These are phyloP conservation scores for Nyctanthes arbortristis DNA, from an alignment of 257 asterid genomes.

Conservation along the genomic window DNA sequence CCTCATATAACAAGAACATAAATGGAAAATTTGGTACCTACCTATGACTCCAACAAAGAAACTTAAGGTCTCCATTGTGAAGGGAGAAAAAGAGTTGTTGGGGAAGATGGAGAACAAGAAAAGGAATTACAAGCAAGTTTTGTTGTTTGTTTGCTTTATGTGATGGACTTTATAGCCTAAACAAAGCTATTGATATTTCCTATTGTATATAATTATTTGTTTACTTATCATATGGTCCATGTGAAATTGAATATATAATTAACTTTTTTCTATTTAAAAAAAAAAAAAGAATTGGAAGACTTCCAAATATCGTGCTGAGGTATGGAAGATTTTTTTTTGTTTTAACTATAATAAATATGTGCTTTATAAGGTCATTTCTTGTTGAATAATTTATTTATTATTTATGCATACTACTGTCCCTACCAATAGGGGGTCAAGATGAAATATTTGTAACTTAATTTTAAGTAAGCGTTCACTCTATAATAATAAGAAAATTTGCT, in stretches of 20 bases:
- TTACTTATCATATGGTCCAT: background rate
- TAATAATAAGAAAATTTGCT: no score
- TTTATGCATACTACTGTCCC: no score
- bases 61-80: conserved; percentile 41
- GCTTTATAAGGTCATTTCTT: no score
- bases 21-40: conserved; percentile 11
- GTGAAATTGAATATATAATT: background rate
- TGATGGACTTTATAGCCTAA: background rate
- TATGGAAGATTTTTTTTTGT: no score
- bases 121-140: background rate
- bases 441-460: no score
- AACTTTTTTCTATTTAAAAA: no score
- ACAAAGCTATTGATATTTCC: background rate
- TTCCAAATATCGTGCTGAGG: no score
- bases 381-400: no score
- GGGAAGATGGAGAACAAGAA: background rate
- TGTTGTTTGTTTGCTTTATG: background rate
- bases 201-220: background rate
- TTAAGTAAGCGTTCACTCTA: no score
- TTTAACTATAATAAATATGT: no score
- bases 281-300: no score
- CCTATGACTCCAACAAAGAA: conserved; percentile 56
- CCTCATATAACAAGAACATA: background rate
- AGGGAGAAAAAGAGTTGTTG: background rate
- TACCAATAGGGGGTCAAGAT: no score